Evolutionary conservation across 192 early-diverging fungal genomes (phyloP), one percentile per base, ranked within the genome.

Genomic region (Coemansia sp.): DNA sequence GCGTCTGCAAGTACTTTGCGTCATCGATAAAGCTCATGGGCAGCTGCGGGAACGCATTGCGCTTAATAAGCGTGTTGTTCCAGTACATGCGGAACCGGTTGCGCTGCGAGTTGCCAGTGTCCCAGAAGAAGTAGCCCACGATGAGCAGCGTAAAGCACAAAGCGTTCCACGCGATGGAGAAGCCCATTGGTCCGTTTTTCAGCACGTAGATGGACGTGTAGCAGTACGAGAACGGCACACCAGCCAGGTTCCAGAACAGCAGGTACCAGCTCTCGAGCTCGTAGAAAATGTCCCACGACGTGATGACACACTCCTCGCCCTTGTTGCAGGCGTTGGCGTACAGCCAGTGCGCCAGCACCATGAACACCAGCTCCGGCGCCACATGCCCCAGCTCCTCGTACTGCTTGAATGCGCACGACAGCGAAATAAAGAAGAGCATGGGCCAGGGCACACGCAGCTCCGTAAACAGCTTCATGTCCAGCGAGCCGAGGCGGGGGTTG

Each of bases 381-480:
- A 98, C 69, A 64, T 82, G 82, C 7, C 92, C 91, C 21, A 91
- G 62, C 53, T 81, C 71, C 59, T 86, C 78, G 72, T 92, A 91
- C 76, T 98, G 96, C 68, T 89, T 87, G 70, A 87, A 82, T 2
- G 91, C 89, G 70, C 89, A 88, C 37, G 88, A 85, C 47, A 89
- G 72, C 79, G 96, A 91, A 64, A 80, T 75, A 37, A 80, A 80
- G 62, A 71, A 80, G 37, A 95, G 75, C n/a, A 93, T 52, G 17
- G 87, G 73, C 96, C 96, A 98, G 11, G 90, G 90, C 70, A 96
- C 90, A 35, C 96, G 87, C 60, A 98, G 85, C 83, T 98, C 96
- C 53, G 88, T 88, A 64, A 98, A 92, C 75, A 90, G 92, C 84
- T 98, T 98, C 78, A 98, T 81, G 68, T 98, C 96, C 49, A 96